These are phyloP conservation scores for Phytophthora sp. DNA, from an alignment of 352 stramenopile species.

Conservation along the genomic window DNA sequence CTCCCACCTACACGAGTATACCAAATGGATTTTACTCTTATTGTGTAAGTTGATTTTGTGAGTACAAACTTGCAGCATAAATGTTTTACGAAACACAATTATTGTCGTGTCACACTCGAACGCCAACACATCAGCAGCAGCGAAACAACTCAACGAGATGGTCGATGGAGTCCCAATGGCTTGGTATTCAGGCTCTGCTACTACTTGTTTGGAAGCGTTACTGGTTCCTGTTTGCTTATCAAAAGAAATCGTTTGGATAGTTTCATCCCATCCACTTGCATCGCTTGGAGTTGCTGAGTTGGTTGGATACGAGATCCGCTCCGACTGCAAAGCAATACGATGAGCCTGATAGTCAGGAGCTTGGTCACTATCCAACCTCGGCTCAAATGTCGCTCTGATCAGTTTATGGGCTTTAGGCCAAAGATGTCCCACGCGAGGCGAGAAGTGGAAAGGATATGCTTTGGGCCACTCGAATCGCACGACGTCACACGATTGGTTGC, in stretches of 20 bases:
- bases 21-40: slow-evolving; percentile 70
- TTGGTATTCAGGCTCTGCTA: slow-evolving; percentile 60
- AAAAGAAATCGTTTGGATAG: slow-evolving; percentile 67
- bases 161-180: slow-evolving; percentile 37
- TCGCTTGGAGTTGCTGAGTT: slow-evolving; percentile 18
- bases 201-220: slow-evolving; percentile 26
- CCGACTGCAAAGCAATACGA: slow-evolving; percentile 47
- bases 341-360: slow-evolving; percentile 47
- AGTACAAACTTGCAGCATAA: slow-evolving; percentile 88
- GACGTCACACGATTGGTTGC: slow-evolving; percentile 62
- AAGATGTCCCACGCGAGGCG: slow-evolving; percentile 75
- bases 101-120: slow-evolving; percentile 68
- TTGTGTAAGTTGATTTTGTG: slow-evolving; percentile 77
- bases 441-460: slow-evolving; percentile 70
- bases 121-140: slow-evolving; percentile 58
- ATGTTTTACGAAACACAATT: slow-evolving; percentile 82
- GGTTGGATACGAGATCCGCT: slow-evolving; percentile 64
- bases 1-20: slow-evolving; percentile 67
- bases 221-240: slow-evolving; percentile 23
- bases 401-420: slow-evolving; percentile 62
- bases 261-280: slow-evolving; percentile 81
- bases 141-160: slow-evolving; percentile 67
- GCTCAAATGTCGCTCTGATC: slow-evolving; percentile 79
- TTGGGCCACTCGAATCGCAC: slow-evolving; percentile 81
- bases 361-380: slow-evolving; percentile 23